Conservation (phyloP, 1,284 basidiomycete species). For the Papiliotrema laurentii region DNA sequence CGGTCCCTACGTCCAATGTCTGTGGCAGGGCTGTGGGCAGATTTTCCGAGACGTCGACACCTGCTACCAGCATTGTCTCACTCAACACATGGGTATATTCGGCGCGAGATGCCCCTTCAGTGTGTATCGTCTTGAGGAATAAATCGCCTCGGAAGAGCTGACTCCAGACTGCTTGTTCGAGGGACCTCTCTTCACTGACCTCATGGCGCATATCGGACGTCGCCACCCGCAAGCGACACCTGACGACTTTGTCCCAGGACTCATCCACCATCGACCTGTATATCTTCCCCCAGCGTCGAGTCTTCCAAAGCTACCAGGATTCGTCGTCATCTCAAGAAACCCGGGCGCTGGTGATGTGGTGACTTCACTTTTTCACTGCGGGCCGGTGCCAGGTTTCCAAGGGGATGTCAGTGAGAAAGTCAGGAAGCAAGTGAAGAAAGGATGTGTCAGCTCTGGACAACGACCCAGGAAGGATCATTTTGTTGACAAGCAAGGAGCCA, state of each 20-base stretch:
- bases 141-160: slow-evolving; percentile 1
- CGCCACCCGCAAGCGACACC: slow-evolving; percentile 28
- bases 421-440: slow-evolving; percentile 6
- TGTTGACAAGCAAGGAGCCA: slow-evolving; percentile 17
- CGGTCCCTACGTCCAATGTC: slow-evolving; percentile 15
- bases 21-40: slow-evolving; percentile 21
- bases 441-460: slow-evolving; percentile 11
- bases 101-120: slow-evolving; percentile 36
- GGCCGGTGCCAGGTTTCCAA: background rate
- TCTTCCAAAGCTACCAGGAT: slow-evolving; percentile 11
- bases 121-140: slow-evolving; percentile 6
- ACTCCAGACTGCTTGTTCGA: slow-evolving; percentile 28
- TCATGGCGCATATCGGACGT: slow-evolving; percentile 29
- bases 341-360: background rate
- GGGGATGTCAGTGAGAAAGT: slow-evolving; percentile 5
- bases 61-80: slow-evolving; percentile 24
- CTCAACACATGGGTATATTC: slow-evolving; percentile 27
- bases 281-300: slow-evolving; percentile 4
- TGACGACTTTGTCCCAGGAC: slow-evolving; percentile 34
- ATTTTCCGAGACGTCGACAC: slow-evolving; percentile 10
- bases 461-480: slow-evolving; percentile 16
- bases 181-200: slow-evolving; percentile 19
- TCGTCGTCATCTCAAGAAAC: background rate
- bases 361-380: background rate
- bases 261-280: slow-evolving; percentile 24